These are phyloP conservation scores for Eucalyptus erythrocorys DNA, from an alignment of 345 rosid genomes.

Conservation along the genomic window DNA sequence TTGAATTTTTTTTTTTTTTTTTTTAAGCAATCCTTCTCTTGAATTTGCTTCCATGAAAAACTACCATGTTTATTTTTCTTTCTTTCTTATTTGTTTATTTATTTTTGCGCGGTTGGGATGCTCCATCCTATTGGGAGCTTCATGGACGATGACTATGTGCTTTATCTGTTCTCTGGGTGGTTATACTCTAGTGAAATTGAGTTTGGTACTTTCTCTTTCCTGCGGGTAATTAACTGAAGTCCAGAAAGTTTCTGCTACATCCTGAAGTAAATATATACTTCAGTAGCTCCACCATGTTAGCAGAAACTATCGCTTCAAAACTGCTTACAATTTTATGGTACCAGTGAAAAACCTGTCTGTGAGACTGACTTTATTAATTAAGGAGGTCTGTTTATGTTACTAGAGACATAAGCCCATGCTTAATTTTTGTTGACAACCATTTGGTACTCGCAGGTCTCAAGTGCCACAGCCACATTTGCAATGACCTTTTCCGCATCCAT, in stretches of 20 bases:
- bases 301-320: not conserved
- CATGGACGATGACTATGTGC: not conserved
- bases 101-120: not conserved
- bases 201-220: not conserved
- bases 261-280: not conserved
- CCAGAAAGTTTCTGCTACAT: not conserved
- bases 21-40: not conserved
- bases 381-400: not conserved
- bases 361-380: not conserved
- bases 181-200: not conserved
- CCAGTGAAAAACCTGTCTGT: not conserved
- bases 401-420: not conserved
- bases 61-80: not conserved
- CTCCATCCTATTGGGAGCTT: not conserved
- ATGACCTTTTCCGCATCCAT: slow-evolving; percentile 51
- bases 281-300: not conserved
- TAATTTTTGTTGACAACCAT: not conserved
- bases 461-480: slow-evolving; percentile 48
- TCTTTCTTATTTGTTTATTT: not conserved
- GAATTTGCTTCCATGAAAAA: not conserved
- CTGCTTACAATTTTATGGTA: not conserved
- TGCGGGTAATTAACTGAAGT: not conserved
- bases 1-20: too few relatives aligned
- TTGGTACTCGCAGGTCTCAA: slow-evolving; percentile 27
- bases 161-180: not conserved